Evolutionary conservation across 257 asterid species (phyloP).

Genomic region (Paulownia fortunei): DNA sequence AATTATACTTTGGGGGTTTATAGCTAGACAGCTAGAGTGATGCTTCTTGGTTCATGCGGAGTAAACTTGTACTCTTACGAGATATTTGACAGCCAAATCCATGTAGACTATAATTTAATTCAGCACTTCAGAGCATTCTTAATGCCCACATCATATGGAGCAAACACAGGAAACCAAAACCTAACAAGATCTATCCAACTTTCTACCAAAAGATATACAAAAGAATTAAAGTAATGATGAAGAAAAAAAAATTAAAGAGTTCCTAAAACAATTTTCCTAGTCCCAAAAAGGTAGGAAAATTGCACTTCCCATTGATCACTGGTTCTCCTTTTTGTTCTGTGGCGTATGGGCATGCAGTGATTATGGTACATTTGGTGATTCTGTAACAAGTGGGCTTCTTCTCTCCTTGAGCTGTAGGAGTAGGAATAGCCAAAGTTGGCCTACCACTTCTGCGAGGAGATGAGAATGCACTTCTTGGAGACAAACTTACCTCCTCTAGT

Average conservation of each 20-base stretch:
- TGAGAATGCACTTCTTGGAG: constrained; percentile 55
- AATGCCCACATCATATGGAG: neutral
- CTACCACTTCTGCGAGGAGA: constrained; percentile 46
- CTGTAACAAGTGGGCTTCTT: constrained; percentile 41
- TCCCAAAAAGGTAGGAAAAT: neutral
- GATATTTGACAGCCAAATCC: neutral
- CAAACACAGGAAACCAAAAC: neutral
- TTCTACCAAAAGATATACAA: neutral
- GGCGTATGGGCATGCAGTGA: too few relatives aligned
- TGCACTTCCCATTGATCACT: neutral
- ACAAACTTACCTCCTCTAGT: constrained; percentile 70
- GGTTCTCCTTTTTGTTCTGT: too few relatives aligned
- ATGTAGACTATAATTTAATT: neutral
- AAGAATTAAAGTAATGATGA: neutral
- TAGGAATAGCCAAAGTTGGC: neutral
- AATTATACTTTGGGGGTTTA: too few relatives aligned
- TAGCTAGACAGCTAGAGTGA: too few relatives aligned
- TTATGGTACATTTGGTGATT: neutral
- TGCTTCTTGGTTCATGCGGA: too few relatives aligned
- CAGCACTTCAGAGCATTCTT: neutral
- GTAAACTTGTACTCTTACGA: too few relatives aligned
- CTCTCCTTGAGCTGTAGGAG: constrained; percentile 32
- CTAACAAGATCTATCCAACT: neutral
- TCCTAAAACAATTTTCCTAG: constrained; percentile 14
- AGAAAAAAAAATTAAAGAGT: neutral